Evolutionary conservation across 1,284 basidiomycete species (phyloP).

Genomic region (Porodaedalea pini): DNA sequence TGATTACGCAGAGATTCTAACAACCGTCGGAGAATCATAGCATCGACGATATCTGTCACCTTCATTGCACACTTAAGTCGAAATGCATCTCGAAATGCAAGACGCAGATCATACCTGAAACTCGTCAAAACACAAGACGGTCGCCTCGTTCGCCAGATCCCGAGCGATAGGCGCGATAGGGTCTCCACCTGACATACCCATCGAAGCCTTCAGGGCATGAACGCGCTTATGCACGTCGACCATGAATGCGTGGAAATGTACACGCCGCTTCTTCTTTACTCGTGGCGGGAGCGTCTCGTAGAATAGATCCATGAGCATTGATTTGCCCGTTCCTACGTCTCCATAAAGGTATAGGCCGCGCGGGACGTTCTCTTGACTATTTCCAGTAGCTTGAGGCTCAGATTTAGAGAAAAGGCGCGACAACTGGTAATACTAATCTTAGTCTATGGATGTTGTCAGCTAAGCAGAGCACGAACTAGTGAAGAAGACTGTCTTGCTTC

Average conservation of each 20-base stretch:
- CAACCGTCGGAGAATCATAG: conserved; percentile 93
- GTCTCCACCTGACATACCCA: conserved; percentile 73
- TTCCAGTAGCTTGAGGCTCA: conserved; percentile 26
- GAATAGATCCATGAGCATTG: conserved; percentile 99
- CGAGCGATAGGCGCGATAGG: conserved; percentile 87
- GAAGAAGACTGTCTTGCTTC: conserved; percentile 39
- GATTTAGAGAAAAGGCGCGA: conserved; percentile 60
- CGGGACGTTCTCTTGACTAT: conserved; percentile 56
- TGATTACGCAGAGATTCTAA: conserved; percentile 82
- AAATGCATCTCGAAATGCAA: not conserved
- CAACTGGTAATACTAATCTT: conserved; percentile 40
- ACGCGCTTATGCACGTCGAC: conserved; percentile 95
- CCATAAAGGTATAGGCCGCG: conserved; percentile 96
- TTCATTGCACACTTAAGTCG: conserved; percentile 28
- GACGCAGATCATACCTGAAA: conserved; percentile 70
- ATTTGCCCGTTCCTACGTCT: conserved; percentile 95
- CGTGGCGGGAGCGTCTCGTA: conserved; percentile 83
- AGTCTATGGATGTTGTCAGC: not conserved
- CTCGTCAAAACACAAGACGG: conserved; percentile 95
- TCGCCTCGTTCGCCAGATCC: conserved; percentile 82
- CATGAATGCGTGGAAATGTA: conserved; percentile 99
- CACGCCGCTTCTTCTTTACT: conserved; percentile 75
- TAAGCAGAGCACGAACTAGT: conserved; percentile 36
- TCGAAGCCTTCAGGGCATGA: conserved; percentile 71
- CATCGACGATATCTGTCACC: conserved; percentile 98